These are phyloP conservation scores for Neocucurbitaria cava DNA, from an alignment of 2,329 filamentous ascomycete species.

Conservation along the genomic window DNA sequence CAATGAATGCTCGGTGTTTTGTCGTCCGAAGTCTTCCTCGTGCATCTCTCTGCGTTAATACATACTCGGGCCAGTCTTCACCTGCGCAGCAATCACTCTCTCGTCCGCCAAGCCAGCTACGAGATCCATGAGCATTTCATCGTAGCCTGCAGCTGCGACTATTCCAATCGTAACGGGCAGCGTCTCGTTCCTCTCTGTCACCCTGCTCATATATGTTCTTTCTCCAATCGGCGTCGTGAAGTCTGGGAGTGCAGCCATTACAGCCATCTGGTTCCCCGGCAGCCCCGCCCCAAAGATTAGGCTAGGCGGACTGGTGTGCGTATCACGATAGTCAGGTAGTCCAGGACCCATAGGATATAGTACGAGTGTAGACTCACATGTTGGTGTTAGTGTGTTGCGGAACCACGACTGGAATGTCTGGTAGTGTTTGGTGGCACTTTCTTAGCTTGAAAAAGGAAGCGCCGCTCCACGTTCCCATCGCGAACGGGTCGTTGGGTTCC, in stretches of 20 bases:
- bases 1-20: not conserved
- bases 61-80: constrained; percentile 13
- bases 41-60: not conserved
- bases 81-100: constrained; percentile 9
- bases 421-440: constrained; percentile 6
- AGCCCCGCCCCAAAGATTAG: constrained; percentile 10
- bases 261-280: constrained; percentile 10
- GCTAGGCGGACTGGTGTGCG: constrained; percentile 2
- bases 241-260: constrained; percentile 13
- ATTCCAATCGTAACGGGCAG: constrained; percentile 22
- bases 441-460: constrained; percentile 9
- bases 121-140: constrained; percentile 19
- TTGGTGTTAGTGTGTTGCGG: constrained; percentile 7
- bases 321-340: constrained; percentile 11
- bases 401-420: constrained; percentile 9
- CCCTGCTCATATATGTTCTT: constrained; percentile 7
- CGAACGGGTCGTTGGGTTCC: constrained; percentile 13
- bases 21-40: not conserved
- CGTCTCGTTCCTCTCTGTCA: constrained; percentile 13
- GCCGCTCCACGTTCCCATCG: constrained; percentile 10
- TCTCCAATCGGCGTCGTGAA: constrained; percentile 17
- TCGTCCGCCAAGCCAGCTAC: constrained; percentile 13
- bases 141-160: constrained; percentile 13
- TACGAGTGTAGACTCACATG: constrained; percentile 13
- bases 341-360: constrained; percentile 17